Evolutionary conservation across 768 basidiomycete genomes (phyloP), one percentile per base, ranked within the genome.

Genomic region (Trametes villosa): DNA sequence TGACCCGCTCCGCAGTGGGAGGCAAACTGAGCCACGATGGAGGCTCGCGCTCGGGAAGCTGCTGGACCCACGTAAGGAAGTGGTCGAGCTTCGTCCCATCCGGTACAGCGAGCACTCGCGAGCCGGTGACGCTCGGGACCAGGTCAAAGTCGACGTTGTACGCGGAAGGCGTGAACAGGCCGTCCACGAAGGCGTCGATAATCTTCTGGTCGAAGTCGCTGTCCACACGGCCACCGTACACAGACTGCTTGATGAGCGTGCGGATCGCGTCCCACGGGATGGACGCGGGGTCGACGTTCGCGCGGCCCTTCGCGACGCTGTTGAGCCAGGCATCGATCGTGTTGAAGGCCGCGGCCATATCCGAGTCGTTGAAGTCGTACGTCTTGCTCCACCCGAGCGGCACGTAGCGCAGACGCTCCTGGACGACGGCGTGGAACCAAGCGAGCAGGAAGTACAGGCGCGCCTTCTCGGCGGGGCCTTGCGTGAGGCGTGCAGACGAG

Each of bases 321-420:
- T 81, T 82, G 51, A 98, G 80, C 94, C 96, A 98, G 1, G 87
- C 81, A 71, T 98, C 96, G 71, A 98, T 97, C 18, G 93, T 96
- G 41, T 82, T 83, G 70, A 94, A 91, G 1, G 96, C 96, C 12
- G 96, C 91, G 17, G 91, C 85, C 84, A 97, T 91, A 71, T 99
- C 97, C 5, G 96, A 97, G 72, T 98, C 96, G 75, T 99, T 99
- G 85, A 98, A 98, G 73, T 98, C 97, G 76, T 98, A 98, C 0
- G 83, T 82, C 76, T 97, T 94, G 72, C 91, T 96, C 95, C 96
- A 99, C 0, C 97, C 96, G 17, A 99, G 78, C 7, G 97, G 97
- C 9, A 89, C 92, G 73, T 98, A 99, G 41, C 96, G 92, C 13
- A 98, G 80, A 62, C 97, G 92, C 74, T 98, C 97, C 76, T 97